Base-by-base conservation (phyloP, 1,139 yeast species). In the Hyphopichia fennica region DNA sequence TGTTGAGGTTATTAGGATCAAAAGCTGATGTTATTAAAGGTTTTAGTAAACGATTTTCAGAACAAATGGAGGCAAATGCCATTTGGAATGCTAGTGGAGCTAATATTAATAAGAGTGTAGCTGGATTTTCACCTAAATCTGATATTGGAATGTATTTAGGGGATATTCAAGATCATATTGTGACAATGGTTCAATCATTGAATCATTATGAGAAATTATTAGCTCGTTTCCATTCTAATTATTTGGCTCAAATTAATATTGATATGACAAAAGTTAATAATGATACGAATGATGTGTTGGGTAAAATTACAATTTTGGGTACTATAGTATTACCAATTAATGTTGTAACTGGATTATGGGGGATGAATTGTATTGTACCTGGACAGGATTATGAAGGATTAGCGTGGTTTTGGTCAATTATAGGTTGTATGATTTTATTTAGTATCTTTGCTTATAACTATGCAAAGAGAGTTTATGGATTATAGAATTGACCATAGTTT, bases 201-300 rank as follows among this genome's bases (percentile, higher is more conserved):
- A 89, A 88, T 57, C 99, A 93, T 62, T 93, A 89, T 62, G 99
- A 93, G 57, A 93, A 93, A 66, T 74, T 93, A 39, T 75, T 93
- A 45, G 96, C 98, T 2, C 75, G 99, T 44, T 87, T 95, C 38
- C 99, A 93, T 63, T 87, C 96, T 16, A 93, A 93, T 62, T 93
- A 93, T 62, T 75, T 93, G 57, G 99, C 99, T 1, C 99, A 93
- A 59, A 87, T 93, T 58, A 93, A 91, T 61, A 91, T 95, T 50
- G 98, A 93, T 60, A 90, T 91, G 97, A 93, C 97, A 7, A 84
- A 85, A 60, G 96, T 90, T n/a, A 93, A 91, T 64, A 93, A 93
- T 57, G 97, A 91, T 54, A 91, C 95, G 77, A 93, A 93, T 62
- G 98, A 93, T 58, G 96, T 91, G 3, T 77, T 93, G 56, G 96